Percentiles rank a stretch among this genome's conserved stretches.
These are phyloP conservation scores for Phylloporus arenicola DNA, from an alignment of 768 basidiomycete genomes.

Conservation along the genomic window DNA sequence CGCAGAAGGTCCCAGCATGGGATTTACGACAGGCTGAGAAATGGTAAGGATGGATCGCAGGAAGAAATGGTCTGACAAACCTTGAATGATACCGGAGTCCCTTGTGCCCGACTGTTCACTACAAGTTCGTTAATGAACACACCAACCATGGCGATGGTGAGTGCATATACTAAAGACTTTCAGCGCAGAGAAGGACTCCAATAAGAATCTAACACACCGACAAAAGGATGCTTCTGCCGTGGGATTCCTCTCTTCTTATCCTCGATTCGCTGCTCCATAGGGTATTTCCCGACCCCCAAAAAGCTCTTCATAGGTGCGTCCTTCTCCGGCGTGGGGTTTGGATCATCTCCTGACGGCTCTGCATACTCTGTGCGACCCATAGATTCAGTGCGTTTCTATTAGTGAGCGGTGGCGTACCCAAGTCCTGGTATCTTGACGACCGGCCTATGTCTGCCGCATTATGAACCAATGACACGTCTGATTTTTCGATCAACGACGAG, in stretches of 20 bases:
- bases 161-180: slow-evolving; percentile 47
- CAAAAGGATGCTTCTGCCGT: slow-evolving; percentile 72
- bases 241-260: slow-evolving; percentile 83
- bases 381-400: neutral
- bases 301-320: slow-evolving; percentile 37
- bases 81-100: slow-evolving; percentile 81
- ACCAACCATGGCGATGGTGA: slow-evolving; percentile 63
- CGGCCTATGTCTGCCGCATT: slow-evolving; percentile 41
- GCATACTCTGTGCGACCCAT: slow-evolving; percentile 50
- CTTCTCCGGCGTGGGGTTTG: slow-evolving; percentile 35
- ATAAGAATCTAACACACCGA: slow-evolving; percentile 45
- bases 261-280: slow-evolving; percentile 77
- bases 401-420: slow-evolving; percentile 37
- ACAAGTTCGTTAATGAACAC: slow-evolving; percentile 85
- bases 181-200: neutral
- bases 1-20: slow-evolving; percentile 86
- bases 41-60: slow-evolving; percentile 5
- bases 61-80: slow-evolving; percentile 32
- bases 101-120: slow-evolving; percentile 68
- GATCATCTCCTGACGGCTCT: slow-evolving; percentile 39
- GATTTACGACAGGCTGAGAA: slow-evolving; percentile 69
- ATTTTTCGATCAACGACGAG: slow-evolving; percentile 15
- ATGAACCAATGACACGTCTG: slow-evolving; percentile 39
- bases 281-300: slow-evolving; percentile 48
- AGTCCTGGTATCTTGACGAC: slow-evolving; percentile 42